Conservation (phyloP, 257 asterid species). For the Rhazya stricta region DNA sequence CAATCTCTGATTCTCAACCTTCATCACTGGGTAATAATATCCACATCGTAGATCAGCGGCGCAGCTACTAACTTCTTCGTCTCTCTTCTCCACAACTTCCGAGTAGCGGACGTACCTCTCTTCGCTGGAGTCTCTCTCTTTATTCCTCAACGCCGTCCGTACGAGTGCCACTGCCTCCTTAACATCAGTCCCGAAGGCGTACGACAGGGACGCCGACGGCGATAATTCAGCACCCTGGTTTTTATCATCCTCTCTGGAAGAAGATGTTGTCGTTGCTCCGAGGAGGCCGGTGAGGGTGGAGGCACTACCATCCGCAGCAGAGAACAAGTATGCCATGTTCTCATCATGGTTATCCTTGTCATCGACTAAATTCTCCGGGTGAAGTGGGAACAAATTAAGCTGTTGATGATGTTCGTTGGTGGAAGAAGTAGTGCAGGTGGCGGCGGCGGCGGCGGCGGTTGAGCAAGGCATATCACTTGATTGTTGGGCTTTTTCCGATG, state of each 20-base stretch:
- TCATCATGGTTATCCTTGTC: conserved; percentile 52
- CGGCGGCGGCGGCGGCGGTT: neutral
- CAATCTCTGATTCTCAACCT: conserved; percentile 28
- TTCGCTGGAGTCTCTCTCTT: conserved; percentile 65
- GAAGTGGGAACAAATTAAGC: conserved; percentile 47
- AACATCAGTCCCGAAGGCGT: conserved; percentile 29
- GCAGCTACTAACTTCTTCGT: conserved; percentile 84
- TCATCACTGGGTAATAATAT: neutral
- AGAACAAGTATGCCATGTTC: conserved; percentile 64
- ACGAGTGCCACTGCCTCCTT: conserved; percentile 53
- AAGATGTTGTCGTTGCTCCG: conserved; percentile 33
- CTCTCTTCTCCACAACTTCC: conserved; percentile 73
- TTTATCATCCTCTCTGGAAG: conserved; percentile 25
- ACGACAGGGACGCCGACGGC: conserved; percentile 45
- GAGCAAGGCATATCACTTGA: conserved; percentile 13
- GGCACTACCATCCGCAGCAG: conserved; percentile 66
- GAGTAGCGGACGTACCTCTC: conserved; percentile 87
- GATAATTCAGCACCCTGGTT: conserved; percentile 27
- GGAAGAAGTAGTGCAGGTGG: neutral
- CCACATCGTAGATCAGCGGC: conserved; percentile 31
- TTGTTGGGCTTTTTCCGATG: conserved; percentile 28
- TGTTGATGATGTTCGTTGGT: conserved; percentile 21
- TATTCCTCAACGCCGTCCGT: conserved; percentile 69
- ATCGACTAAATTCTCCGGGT: conserved; percentile 38
- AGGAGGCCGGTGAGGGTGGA: conserved; percentile 58